Evolutionary conservation across 2,329 filamentous ascomycete genomes (phyloP), one percentile per base, ranked within the genome.

Genomic region (Nothomitra cinnamomea): DNA sequence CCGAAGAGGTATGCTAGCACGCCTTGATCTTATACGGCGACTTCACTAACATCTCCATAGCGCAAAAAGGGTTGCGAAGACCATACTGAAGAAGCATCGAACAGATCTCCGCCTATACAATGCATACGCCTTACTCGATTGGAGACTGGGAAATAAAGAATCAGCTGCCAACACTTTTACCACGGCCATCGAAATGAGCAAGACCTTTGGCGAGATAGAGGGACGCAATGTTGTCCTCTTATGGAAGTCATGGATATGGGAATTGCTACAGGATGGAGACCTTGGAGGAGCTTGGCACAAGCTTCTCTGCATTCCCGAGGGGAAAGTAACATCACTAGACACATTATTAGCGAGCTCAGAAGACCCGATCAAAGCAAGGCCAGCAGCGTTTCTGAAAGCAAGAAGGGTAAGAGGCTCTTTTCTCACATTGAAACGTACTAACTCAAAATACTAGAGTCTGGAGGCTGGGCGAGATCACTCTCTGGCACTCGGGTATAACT

Each of bases 91-190:
- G 62, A 73, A 73, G 49, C 76, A 78, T 54, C 72, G 80, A 0
- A 72, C 77, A 1, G 83, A 79, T 59, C 64, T 85, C 2, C 70
- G 72, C 13, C 70, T 95, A 0, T 95, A 94, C 66, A 84, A 87
- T 59, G 79, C 81, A 0, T 94, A 90, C 61, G 86, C 83, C 0
- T 67, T 87, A 13, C 78, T 87, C 2, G 86, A 94, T 65, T 73
- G 68, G 58, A 69, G 71, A 1, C 74, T 74, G 28, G 77, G 73
- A 0, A 81, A 83, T 22, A 59, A 63, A 1, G 71, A 77, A 0
- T 69, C 78, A 48, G 81, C 83, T 3, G 68, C 72, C 21, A 79
- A 78, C 52, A 80, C 92, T 0, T 76, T 90, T 60, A 64, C 72
- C 1, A 82, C 83, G 1, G 82, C 86, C 1, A 69, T 87, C n/a